Conservation (phyloP, 805 yeast species). For the Ogataea ramenticola region DNA sequence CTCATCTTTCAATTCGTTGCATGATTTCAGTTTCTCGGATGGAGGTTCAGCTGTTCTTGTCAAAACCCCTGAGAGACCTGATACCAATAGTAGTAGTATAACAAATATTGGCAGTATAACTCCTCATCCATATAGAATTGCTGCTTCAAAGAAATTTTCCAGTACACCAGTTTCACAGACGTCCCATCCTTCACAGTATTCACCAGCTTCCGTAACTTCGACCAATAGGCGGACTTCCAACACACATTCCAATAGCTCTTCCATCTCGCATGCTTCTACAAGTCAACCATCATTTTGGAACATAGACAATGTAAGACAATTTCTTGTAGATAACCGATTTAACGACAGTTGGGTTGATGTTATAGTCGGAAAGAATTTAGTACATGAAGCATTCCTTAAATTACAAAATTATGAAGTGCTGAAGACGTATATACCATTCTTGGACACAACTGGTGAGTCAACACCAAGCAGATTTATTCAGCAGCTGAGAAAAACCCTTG, state of each 20-base stretch:
- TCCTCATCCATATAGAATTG: conserved; percentile 1
- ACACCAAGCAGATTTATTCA: conserved; percentile 54
- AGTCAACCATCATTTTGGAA: conserved; percentile 64
- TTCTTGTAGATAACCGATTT: conserved; percentile 67
- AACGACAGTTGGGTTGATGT: conserved; percentile 67
- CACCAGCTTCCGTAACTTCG: background rate
- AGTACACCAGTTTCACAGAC: background rate
- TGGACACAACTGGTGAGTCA: conserved; percentile 39
- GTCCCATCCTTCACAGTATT: background rate
- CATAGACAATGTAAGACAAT: conserved; percentile 51
- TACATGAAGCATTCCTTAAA: conserved; percentile 58
- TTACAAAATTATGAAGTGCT: conserved; percentile 56
- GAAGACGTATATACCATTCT: conserved; percentile 24
- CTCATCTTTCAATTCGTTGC: background rate
- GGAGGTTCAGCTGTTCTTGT: background rate
- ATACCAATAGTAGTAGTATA: background rate
- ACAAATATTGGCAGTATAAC: background rate
- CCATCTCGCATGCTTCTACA: conserved; percentile 37
- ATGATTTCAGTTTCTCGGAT: background rate
- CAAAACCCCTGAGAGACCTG: background rate
- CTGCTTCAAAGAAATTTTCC: background rate
- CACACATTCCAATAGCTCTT: conserved; percentile 14
- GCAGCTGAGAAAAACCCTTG: conserved; percentile 38
- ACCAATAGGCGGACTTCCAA: background rate
- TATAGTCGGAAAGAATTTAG: conserved; percentile 49